Evolutionary conservation across 805 yeast species (phyloP).

Genomic region (Yarrowia sp.): DNA sequence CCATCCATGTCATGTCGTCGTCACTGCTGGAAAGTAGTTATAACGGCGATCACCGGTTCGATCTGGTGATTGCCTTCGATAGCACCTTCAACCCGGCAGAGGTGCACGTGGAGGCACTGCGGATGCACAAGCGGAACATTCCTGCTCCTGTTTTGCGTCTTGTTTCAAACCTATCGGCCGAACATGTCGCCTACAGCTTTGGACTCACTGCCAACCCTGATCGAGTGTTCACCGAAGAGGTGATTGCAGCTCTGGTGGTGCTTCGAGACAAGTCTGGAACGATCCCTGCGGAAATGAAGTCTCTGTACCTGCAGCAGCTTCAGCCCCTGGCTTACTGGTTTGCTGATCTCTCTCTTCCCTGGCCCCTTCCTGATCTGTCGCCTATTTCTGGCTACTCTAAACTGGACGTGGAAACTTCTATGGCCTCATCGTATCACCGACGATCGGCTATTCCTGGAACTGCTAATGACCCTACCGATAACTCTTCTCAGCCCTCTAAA

Average conservation of each 20-base stretch:
- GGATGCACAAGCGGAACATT: slow-evolving; percentile 49
- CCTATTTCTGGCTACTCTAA: slow-evolving; percentile 67
- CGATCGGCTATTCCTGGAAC: slow-evolving; percentile 37
- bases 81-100: slow-evolving; percentile 58
- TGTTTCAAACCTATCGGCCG: slow-evolving; percentile 80
- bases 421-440: slow-evolving; percentile 35
- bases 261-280: slow-evolving; percentile 82
- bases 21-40: slow-evolving; percentile 45
- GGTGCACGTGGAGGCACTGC: slow-evolving; percentile 50
- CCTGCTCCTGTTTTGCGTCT: slow-evolving; percentile 70
- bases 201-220: slow-evolving; percentile 46
- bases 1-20: slow-evolving; percentile 58
- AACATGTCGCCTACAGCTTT: slow-evolving; percentile 73
- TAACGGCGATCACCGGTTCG: slow-evolving; percentile 52
- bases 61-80: slow-evolving; percentile 68
- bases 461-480: slow-evolving; percentile 37
- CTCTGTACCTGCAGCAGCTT: slow-evolving; percentile 72
- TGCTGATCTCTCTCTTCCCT: slow-evolving; percentile 55
- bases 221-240: slow-evolving; percentile 63
- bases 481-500: slow-evolving; percentile 61
- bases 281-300: slow-evolving; percentile 78
- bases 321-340: slow-evolving; percentile 70
- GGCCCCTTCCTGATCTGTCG: slow-evolving; percentile 84
- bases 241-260: slow-evolving; percentile 83
- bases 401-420: slow-evolving; percentile 78